phyloP scores from a whole-genome alignment of 371 early-diverging fungal genomes.

The Mucor piriformis region DNA sequence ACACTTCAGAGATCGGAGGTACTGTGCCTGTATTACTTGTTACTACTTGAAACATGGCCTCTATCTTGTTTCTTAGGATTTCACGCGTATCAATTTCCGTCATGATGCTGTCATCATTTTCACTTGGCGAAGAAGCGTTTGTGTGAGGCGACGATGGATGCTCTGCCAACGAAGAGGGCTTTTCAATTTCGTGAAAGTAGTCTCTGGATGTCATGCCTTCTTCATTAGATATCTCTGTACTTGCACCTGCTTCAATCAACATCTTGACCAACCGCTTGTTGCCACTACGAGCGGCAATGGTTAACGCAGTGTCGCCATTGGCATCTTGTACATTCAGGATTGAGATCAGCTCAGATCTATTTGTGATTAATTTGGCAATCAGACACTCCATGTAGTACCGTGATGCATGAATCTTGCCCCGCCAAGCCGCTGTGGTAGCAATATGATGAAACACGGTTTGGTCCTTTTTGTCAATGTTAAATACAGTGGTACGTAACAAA shows the following conservation, averaged over 20 bases:
- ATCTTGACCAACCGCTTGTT: slow-evolving; percentile 70
- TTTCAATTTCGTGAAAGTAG: slow-evolving; percentile 44
- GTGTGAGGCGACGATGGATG: neutral
- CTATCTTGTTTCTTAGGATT: slow-evolving; percentile 15
- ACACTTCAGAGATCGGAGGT: slow-evolving; percentile 34
- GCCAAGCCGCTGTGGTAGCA: slow-evolving; percentile 74
- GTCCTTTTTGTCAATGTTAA: slow-evolving; percentile 76
- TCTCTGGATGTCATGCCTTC: slow-evolving; percentile 66
- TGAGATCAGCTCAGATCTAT: slow-evolving; percentile 62
- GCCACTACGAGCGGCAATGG: slow-evolving; percentile 79
- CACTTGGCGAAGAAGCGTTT: neutral
- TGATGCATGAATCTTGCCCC: slow-evolving; percentile 76
- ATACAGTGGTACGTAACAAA: slow-evolving; percentile 76
- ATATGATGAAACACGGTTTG: slow-evolving; percentile 95
- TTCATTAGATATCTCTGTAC: slow-evolving; percentile 70
- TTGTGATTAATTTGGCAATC: slow-evolving; percentile 63
- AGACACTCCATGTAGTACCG: slow-evolving; percentile 89
- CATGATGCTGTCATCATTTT: slow-evolving; percentile 36
- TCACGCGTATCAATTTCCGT: slow-evolving; percentile 38
- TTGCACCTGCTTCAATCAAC: slow-evolving; percentile 85
- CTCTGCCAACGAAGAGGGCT: neutral
- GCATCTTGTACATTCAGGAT: slow-evolving; percentile 86
- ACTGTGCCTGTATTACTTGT: slow-evolving; percentile 1
- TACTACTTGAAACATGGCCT: slow-evolving; percentile 24
- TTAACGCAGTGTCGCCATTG: slow-evolving; percentile 90